phyloP scores from a whole-genome alignment of 140 eudicot species.

The Flaveria floridana region DNA sequence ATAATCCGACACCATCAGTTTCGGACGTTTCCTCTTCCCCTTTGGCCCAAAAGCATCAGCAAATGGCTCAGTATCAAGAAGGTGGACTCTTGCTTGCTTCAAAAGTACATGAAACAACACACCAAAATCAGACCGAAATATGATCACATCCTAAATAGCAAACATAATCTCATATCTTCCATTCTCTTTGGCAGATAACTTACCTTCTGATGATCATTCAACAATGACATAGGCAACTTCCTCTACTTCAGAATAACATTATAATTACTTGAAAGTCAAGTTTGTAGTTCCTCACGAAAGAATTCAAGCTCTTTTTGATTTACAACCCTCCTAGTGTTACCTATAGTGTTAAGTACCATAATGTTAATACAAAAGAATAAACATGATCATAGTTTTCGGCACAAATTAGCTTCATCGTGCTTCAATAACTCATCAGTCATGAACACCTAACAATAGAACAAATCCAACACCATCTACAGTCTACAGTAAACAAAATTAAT shows the following conservation, averaged over 20 bases:
- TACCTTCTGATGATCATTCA: conserved; percentile 88
- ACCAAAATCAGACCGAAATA: neutral
- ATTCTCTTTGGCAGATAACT: neutral
- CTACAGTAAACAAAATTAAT: no score
- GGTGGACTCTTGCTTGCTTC: conserved; percentile 89
- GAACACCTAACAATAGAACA: no score
- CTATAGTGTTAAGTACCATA: conserved; percentile 30
- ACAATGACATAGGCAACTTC: conserved; percentile 81
- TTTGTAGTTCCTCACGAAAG: conserved; percentile 77
- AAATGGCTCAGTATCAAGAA: conserved; percentile 88
- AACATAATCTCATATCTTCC: neutral
- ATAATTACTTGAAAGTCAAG: conserved; percentile 61
- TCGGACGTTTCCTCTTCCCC: conserved; percentile 80
- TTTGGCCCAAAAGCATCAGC: conserved; percentile 91
- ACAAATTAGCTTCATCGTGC: neutral
- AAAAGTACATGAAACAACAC: conserved; percentile 22
- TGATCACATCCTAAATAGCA: no score
- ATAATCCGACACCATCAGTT: conserved; percentile 65
- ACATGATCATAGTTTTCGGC: neutral
- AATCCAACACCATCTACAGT: no score
- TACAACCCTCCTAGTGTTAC: conserved; percentile 75
- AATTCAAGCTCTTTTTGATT: conserved; percentile 81
- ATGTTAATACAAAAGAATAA: neutral
- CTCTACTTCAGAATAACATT: conserved; percentile 77
- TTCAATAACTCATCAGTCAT: no score